Conservation (phyloP, 345 rosid genomes). For the Lepidium aucheri region DNA sequence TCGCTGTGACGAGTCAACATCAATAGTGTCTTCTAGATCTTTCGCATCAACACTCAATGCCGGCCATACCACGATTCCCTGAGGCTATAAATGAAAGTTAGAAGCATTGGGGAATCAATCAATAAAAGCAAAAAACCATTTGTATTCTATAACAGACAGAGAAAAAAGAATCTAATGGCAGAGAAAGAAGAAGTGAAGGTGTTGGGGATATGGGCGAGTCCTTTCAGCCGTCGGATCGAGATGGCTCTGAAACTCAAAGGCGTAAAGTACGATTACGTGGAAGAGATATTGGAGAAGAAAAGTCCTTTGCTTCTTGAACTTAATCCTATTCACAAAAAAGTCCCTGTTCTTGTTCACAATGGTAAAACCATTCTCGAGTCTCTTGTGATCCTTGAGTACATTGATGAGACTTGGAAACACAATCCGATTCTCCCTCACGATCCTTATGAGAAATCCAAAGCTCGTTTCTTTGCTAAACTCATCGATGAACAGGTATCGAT, state of each 20-base stretch:
- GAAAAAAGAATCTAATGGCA: conserved; percentile 6
- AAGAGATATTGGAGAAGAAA: conserved; percentile 28
- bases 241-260: conserved; percentile 42
- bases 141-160: neutral
- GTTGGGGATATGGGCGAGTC: conserved; percentile 36
- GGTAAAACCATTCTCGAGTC: conserved; percentile 38
- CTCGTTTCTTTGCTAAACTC: conserved; percentile 37
- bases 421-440: conserved; percentile 38
- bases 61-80: neutral
- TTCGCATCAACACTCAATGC: no score
- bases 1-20: no score
- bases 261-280: conserved; percentile 31
- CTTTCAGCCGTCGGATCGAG: conserved; percentile 33
- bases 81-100: conserved; percentile 13
- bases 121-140: neutral
- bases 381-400: conserved; percentile 35
- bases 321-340: conserved; percentile 38
- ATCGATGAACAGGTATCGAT: conserved; percentile 26
- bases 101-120: neutral
- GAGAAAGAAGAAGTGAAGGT: conserved; percentile 38
- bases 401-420: conserved; percentile 38
- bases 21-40: no score
- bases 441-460: conserved; percentile 32
- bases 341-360: conserved; percentile 43
- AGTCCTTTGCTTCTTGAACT: conserved; percentile 31